These are phyloP conservation scores for Hypomontagnella submonticulosa DNA, from an alignment of 495 filamentous ascomycete genomes.

Conservation along the genomic window DNA sequence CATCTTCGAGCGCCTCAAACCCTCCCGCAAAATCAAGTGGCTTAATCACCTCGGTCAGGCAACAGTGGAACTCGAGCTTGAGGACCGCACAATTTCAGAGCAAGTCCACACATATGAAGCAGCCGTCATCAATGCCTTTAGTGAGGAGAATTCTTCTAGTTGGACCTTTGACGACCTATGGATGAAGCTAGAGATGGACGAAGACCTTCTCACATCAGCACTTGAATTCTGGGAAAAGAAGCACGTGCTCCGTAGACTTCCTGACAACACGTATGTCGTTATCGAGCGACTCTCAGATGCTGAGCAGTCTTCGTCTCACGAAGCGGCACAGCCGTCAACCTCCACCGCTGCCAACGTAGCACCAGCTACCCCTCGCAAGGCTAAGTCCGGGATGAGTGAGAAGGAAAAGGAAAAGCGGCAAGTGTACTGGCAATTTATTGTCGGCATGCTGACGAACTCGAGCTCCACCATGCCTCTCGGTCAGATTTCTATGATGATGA, in stretches of 20 bases:
- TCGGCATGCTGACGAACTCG: conserved; percentile 93
- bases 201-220: conserved; percentile 77
- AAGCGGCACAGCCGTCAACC: conserved; percentile 61
- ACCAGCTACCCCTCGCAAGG: conserved; percentile 41
- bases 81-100: conserved; percentile 76
- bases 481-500: conserved; percentile 92
- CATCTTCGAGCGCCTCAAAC: conserved; percentile 83
- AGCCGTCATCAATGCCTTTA: conserved; percentile 88
- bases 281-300: conserved; percentile 53
- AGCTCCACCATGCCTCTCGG: conserved; percentile 77
- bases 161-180: conserved; percentile 72
- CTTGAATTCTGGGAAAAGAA: conserved; percentile 88
- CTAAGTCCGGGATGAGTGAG: conserved; percentile 48
- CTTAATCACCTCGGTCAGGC: conserved; percentile 83
- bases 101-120: conserved; percentile 90
- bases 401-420: conserved; percentile 78
- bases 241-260: conserved; percentile 74
- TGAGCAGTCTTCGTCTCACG: conserved; percentile 53
- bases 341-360: conserved; percentile 56
- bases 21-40: conserved; percentile 87
- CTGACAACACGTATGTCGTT: conserved; percentile 54
- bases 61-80: conserved; percentile 81
- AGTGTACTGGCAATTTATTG: conserved; percentile 89
- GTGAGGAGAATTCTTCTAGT: conserved; percentile 60
- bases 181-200: conserved; percentile 76